Conservation (phyloP, 2,329 filamentous ascomycete genomes). For the Grosmannia huntii region DNA sequence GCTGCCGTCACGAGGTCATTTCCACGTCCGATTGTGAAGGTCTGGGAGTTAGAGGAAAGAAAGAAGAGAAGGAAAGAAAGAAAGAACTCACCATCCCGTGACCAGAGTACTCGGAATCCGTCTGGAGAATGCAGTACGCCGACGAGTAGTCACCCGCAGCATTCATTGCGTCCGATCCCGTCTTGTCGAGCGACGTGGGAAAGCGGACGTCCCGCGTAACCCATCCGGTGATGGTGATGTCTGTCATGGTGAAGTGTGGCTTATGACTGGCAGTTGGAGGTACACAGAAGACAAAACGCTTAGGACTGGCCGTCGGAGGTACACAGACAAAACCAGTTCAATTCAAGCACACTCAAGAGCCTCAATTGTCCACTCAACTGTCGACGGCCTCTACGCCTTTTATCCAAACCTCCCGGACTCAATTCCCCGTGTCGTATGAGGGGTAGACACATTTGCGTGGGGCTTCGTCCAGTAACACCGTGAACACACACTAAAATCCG, state of each 20-base stretch:
- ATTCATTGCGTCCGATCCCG: conserved; percentile 96
- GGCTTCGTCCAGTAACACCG: not conserved
- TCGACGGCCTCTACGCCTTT: not conserved
- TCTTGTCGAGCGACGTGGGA: conserved; percentile 88
- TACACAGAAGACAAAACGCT: no score
- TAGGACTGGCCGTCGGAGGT: no score
- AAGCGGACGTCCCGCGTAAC: conserved; percentile 63
- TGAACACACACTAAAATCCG: not conserved
- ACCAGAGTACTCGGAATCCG: conserved; percentile 56
- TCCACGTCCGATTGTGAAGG: conserved; percentile 77
- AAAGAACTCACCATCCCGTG: conserved; percentile 56
- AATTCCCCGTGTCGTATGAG: not conserved
- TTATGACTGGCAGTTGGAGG: not conserved
- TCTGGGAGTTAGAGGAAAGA: conserved; percentile 27
- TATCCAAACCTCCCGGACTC: not conserved
- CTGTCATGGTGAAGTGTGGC: conserved; percentile 31
- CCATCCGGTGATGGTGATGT: conserved; percentile 62
- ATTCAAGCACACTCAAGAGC: no score
- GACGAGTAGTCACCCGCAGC: conserved; percentile 84
- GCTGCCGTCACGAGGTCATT: conserved; percentile 87
- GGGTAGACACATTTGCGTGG: not conserved
- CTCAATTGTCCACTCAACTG: no score
- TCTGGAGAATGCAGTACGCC: conserved; percentile 86
- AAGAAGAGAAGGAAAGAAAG: not conserved
- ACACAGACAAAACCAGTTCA: not conserved